Conservation (phyloP, 345 rosid genomes). For the Brassica cretica region DNA sequence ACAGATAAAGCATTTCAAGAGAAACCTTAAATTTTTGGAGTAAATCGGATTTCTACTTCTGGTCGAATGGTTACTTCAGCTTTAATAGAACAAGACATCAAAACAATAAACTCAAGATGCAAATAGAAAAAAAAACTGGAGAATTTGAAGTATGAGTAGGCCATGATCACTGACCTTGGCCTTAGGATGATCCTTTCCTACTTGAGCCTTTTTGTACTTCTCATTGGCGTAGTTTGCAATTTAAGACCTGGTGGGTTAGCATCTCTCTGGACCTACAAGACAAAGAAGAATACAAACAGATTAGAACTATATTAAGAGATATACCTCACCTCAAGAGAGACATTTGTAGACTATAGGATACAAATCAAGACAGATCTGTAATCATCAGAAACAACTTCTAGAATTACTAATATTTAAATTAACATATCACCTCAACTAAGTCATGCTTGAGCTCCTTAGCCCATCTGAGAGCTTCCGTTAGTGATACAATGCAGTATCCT, state of each 20-base stretch:
- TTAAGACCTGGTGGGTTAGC: conserved; percentile 30
- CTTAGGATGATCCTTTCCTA: conserved; percentile 17
- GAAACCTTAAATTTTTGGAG: conserved; percentile 26
- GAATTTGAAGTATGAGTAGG: not conserved
- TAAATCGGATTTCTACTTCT: conserved; percentile 64
- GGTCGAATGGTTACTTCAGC: conserved; percentile 32
- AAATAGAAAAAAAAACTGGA: not conserved
- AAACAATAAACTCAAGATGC: conserved; percentile 17
- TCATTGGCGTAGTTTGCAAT: conserved; percentile 21
- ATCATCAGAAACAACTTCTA: conserved; percentile 10
- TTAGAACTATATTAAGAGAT: not conserved
- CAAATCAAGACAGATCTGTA: not conserved
- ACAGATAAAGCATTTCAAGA: no score
- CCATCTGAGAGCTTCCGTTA: conserved; percentile 35
- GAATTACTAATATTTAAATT: not conserved
- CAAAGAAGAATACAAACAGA: not conserved
- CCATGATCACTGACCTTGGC: no score
- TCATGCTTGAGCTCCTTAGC: conserved; percentile 36
- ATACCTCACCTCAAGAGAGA: not conserved
- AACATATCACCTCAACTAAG: conserved; percentile 37
- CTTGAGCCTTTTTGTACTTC: conserved; percentile 34
- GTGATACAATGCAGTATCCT: conserved; percentile 33
- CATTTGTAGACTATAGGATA: not conserved
- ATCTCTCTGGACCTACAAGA: conserved; percentile 35
- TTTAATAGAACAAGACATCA: conserved; percentile 19